These are phyloP conservation scores for Sequoia sempervirens DNA, from an alignment of 75 land plant genomes.

Conservation along the genomic window DNA sequence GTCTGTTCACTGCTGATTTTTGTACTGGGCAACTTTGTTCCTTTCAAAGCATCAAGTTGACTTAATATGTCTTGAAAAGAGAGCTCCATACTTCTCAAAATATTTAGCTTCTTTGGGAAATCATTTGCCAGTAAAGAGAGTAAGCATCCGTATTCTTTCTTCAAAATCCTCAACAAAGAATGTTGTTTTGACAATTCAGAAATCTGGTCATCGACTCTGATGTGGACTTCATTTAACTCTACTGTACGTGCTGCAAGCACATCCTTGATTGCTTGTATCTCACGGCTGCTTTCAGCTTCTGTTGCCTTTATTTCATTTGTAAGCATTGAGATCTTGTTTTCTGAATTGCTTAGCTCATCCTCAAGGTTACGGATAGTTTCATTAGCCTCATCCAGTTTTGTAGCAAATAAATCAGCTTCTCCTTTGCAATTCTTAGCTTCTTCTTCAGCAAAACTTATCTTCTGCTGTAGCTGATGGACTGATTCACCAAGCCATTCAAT, in stretches of 20 bases:
- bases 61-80: not conserved
- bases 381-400: constrained; percentile 69
- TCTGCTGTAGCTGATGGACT: constrained; percentile 28
- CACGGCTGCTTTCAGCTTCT: constrained; percentile 32
- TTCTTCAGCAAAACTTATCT: constrained; percentile 34
- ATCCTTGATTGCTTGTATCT: not conserved
- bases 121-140: constrained; percentile 19
- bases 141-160: constrained; percentile 13
- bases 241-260: not conserved
- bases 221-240: constrained; percentile 1
- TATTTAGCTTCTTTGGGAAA: constrained; percentile 33
- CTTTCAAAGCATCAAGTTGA: not conserved
- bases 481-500: constrained; percentile 33
- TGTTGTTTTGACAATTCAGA: constrained; percentile 20
- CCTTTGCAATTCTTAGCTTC: constrained; percentile 59
- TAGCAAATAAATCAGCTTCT: constrained; percentile 56
- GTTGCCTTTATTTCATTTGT: constrained; percentile 41
- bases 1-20: not conserved
- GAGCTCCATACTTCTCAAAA: constrained; percentile 21
- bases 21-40: not conserved
- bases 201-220: constrained; percentile 26
- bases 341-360: constrained; percentile 50
- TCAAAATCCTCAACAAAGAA: constrained; percentile 19
- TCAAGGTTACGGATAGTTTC: constrained; percentile 56
- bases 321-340: constrained; percentile 23